These are phyloP conservation scores for Blastobotrys terrestris DNA, from an alignment of 805 yeast species.

Conservation along the genomic window DNA sequence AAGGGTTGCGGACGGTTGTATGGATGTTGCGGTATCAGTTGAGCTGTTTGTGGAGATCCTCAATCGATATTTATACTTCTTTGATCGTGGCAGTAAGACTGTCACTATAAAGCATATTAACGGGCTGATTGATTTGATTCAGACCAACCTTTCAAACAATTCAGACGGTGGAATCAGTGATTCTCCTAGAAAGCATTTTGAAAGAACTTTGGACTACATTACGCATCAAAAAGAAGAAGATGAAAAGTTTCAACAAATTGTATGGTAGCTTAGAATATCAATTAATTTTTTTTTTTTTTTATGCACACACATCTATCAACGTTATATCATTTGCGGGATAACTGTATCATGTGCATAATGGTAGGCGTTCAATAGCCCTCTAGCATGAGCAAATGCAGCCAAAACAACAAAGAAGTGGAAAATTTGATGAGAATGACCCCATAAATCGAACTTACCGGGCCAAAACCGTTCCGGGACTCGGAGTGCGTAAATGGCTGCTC, in stretches of 20 bases:
- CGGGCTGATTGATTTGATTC: conserved; percentile 77
- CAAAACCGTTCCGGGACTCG: conserved; percentile 67
- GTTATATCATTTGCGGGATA: not conserved
- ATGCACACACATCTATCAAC: not conserved
- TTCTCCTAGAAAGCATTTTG: conserved; percentile 49
- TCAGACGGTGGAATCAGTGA: conserved; percentile 31
- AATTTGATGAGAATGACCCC: conserved; percentile 81
- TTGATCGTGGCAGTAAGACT: conserved; percentile 67
- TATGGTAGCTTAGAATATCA: no score
- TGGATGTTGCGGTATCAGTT: conserved; percentile 68
- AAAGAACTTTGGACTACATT: conserved; percentile 67
- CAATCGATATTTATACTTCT: conserved; percentile 78
- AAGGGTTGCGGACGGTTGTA: conserved; percentile 88
- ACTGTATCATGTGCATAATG: conserved; percentile 19
- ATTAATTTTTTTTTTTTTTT: not conserved
- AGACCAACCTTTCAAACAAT: conserved; percentile 31
- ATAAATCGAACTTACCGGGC: conserved; percentile 60
- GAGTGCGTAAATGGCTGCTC: conserved; percentile 73
- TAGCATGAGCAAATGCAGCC: conserved; percentile 70
- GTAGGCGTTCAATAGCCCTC: conserved; percentile 54
- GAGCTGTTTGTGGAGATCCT: conserved; percentile 87
- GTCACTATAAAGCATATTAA: conserved; percentile 73
- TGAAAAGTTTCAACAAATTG: conserved; percentile 55
- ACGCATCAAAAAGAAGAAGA: conserved; percentile 62
- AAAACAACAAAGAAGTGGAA: conserved; percentile 72